Percentiles rank a stretch among this genome's conserved stretches.
phyloP scores from a whole-genome alignment of 1,139 yeast species.

The Zhuliangozyma parablackwelliae region DNA sequence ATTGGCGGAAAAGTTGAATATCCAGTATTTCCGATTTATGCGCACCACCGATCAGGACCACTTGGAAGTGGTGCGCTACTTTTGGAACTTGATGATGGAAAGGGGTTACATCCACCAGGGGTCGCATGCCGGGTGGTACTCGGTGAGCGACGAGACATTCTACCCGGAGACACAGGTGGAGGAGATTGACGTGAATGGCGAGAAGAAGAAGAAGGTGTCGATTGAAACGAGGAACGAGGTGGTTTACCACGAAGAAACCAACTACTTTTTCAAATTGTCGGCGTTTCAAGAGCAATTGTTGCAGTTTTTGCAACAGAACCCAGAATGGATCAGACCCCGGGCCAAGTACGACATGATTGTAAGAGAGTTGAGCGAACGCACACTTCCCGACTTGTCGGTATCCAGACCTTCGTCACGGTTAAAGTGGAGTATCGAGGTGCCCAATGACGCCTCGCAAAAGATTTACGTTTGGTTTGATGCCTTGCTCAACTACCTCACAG shows the following conservation, averaged over 20 bases:
- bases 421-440: constrained; percentile 89
- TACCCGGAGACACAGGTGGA: constrained; percentile 79
- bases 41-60: constrained; percentile 90
- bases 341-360: constrained; percentile 54
- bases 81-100: constrained; percentile 62
- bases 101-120: constrained; percentile 78
- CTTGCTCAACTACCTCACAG: constrained; percentile 74
- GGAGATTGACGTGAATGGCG: constrained; percentile 33
- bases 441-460: constrained; percentile 69
- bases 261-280: constrained; percentile 79
- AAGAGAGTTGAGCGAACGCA: constrained; percentile 47
- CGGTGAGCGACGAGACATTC: constrained; percentile 90
- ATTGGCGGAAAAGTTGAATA: constrained; percentile 53
- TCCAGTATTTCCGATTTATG: constrained; percentile 72
- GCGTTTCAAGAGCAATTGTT: constrained; percentile 54
- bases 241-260: constrained; percentile 68
- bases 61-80: constrained; percentile 51
- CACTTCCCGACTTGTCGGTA: constrained; percentile 67
- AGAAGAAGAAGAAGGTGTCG: constrained; percentile 38
- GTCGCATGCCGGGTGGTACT: constrained; percentile 89
- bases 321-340: constrained; percentile 62
- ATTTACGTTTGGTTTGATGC: constrained; percentile 99
- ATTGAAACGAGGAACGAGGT: constrained; percentile 78
- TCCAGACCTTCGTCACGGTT: constrained; percentile 78
- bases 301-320: constrained; percentile 40